These are phyloP conservation scores for Aureobasidium zeae DNA, from an alignment of 2,329 filamentous ascomycete genomes.

Conservation along the genomic window DNA sequence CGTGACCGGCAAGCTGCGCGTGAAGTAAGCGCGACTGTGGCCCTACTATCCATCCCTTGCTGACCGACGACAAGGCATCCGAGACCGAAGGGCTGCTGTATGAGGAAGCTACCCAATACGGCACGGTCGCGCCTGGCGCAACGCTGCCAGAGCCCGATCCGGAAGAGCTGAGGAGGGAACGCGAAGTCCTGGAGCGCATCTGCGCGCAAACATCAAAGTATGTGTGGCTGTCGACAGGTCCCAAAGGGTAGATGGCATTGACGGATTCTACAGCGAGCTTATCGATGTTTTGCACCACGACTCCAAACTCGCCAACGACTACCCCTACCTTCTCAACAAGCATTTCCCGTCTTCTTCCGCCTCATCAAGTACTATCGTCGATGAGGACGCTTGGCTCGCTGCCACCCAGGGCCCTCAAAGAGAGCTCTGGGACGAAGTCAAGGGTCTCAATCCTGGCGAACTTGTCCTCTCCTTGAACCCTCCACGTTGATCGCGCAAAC, in stretches of 20 bases:
- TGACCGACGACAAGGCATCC: constrained; percentile 32
- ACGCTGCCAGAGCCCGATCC: constrained; percentile 36
- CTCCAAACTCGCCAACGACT: constrained; percentile 32
- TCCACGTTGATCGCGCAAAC: background rate
- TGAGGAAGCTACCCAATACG: constrained; percentile 38
- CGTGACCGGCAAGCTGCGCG: constrained; percentile 35
- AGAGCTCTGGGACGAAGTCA: constrained; percentile 21
- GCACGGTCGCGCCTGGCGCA: constrained; percentile 31
- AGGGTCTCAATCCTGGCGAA: constrained; percentile 22
- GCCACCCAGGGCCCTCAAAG: constrained; percentile 22
- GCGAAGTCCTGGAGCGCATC: constrained; percentile 41
- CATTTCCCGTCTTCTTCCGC: constrained; percentile 25
- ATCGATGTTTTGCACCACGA: constrained; percentile 41
- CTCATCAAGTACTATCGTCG: constrained; percentile 6
- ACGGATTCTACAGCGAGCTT: constrained; percentile 33
- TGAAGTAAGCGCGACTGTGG: constrained; percentile 30
- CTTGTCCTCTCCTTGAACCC: constrained; percentile 19
- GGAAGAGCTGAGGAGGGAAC: constrained; percentile 40
- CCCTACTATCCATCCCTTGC: constrained; percentile 13
- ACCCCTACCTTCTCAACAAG: constrained; percentile 35
- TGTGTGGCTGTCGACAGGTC: constrained; percentile 20
- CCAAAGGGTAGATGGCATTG: too few species aligned
- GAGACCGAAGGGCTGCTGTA: constrained; percentile 38
- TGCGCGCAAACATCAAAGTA: constrained; percentile 43
- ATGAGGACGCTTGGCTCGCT: constrained; percentile 24